phyloP scores from a whole-genome alignment of 2,329 filamentous ascomycete genomes.

The Beauveria medogensis region DNA sequence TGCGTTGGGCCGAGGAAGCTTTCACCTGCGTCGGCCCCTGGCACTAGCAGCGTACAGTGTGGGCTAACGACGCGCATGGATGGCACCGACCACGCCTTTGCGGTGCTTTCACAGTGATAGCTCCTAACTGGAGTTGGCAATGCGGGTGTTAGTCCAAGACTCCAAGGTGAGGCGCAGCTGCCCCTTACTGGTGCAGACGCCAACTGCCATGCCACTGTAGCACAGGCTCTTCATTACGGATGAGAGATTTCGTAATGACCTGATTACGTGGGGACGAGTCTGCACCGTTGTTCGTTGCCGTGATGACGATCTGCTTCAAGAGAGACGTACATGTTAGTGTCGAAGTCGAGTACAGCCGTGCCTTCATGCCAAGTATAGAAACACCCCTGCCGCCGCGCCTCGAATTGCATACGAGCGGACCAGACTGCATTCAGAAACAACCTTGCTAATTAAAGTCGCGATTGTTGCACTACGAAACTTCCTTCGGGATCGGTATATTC shows the following conservation, averaged over 20 bases:
- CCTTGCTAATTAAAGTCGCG: not conserved
- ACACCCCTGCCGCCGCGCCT: not conserved
- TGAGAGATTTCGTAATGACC: not conserved
- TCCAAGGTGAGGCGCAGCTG: slow-evolving; percentile 8
- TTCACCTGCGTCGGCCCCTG: slow-evolving; percentile 5
- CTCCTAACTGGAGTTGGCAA: not conserved
- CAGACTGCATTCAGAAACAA: no score
- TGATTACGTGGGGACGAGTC: not conserved
- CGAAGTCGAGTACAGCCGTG: not conserved
- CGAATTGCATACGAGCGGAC: not conserved
- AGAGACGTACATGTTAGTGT: not conserved
- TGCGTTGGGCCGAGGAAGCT: not conserved
- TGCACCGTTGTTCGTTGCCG: not conserved
- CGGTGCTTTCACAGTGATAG: not conserved
- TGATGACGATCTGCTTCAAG: not conserved
- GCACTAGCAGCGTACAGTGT: slow-evolving; percentile 6
- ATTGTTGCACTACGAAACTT: not conserved
- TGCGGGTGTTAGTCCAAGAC: not conserved
- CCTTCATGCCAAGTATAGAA: not conserved
- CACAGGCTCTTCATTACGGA: not conserved
- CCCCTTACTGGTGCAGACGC: slow-evolving; percentile 1
- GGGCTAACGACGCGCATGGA: slow-evolving; percentile 11
- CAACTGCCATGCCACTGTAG: not conserved
- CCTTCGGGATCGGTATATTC: no score
- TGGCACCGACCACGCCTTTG: slow-evolving; percentile 12